A percentile compares a stretch with the other conserved stretches of the same genome.
Conservation (phyloP, 768 basidiomycete genomes). For the Rhodotorula taiwanensis region DNA sequence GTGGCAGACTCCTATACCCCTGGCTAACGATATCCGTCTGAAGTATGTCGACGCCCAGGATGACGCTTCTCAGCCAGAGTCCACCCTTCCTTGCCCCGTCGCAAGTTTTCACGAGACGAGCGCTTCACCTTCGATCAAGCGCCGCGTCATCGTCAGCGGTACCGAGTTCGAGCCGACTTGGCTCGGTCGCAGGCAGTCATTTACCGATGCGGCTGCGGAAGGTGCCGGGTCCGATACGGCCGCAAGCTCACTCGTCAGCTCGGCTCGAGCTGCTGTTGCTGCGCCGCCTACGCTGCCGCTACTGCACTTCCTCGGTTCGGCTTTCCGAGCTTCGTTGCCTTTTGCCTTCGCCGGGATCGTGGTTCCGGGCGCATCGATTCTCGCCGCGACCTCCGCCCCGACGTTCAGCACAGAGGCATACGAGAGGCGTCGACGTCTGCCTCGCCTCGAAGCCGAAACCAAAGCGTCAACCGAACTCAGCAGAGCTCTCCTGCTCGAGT, state of each 20-base stretch:
- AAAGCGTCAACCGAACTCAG: no score
- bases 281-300: no score
- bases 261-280: no score
- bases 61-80: background rate
- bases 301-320: no score
- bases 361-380: slow-evolving; percentile 19
- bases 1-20: no score
- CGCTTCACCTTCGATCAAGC: slow-evolving; percentile 16
- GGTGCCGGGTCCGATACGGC: no score
- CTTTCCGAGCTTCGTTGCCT: background rate
- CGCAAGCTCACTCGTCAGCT: no score
- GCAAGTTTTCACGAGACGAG: background rate
- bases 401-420: background rate
- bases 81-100: background rate
- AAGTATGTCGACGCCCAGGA: slow-evolving; percentile 19
- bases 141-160: slow-evolving; percentile 24
- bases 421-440: background rate
- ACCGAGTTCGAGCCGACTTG: slow-evolving; percentile 28
- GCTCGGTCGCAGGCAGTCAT: background rate
- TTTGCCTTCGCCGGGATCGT: background rate
- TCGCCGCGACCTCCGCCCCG: slow-evolving; percentile 11
- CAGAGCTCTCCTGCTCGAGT: slow-evolving; percentile 5
- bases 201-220: background rate
- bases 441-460: background rate
- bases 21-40: no score